Evolutionary conservation across 1,139 yeast species (phyloP).

Genomic region (Blastobotrys capitulatus): DNA sequence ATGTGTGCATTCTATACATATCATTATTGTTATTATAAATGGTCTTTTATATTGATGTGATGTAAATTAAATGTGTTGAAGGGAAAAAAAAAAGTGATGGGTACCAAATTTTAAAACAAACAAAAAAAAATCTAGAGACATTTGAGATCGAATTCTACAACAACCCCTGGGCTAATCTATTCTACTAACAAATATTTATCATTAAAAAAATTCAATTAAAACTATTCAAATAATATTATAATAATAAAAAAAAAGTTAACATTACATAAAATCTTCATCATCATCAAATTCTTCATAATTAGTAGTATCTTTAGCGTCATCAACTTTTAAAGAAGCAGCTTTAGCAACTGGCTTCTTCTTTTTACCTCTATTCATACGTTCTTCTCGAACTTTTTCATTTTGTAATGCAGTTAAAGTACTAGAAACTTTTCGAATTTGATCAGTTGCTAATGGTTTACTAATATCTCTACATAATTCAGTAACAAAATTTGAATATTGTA

Average conservation of each 20-base stretch:
- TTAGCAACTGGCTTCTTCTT: slow-evolving; percentile 85
- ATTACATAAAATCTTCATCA: slow-evolving; percentile 96
- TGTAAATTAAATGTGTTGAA: too few species aligned
- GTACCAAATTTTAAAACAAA: too few species aligned
- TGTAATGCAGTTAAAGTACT: slow-evolving; percentile 77
- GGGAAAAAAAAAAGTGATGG: too few species aligned
- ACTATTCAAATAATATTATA: too few species aligned
- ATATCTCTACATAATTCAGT: slow-evolving; percentile 83
- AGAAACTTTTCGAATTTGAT: slow-evolving; percentile 77
- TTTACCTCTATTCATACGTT: slow-evolving; percentile 94
- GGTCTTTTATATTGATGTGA: too few species aligned
- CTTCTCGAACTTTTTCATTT: slow-evolving; percentile 84
- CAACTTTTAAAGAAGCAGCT: slow-evolving; percentile 73
- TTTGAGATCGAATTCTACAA: too few species aligned
- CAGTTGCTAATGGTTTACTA: slow-evolving; percentile 73
- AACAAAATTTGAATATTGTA: slow-evolving; percentile 73
- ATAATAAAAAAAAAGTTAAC: slow-evolving; percentile 42
- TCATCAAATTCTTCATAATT: slow-evolving; percentile 49
- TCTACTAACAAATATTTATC: too few species aligned
- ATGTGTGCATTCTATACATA: slow-evolving; percentile 80
- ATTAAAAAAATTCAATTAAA: not conserved
- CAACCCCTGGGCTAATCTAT: too few species aligned
- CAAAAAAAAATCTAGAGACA: too few species aligned
- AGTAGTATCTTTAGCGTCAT: slow-evolving; percentile 61
- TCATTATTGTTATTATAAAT: slow-evolving; percentile 42